phyloP scores from a whole-genome alignment of 2,329 filamentous ascomycete species.

The Macrophomina pseudophaseolina region DNA sequence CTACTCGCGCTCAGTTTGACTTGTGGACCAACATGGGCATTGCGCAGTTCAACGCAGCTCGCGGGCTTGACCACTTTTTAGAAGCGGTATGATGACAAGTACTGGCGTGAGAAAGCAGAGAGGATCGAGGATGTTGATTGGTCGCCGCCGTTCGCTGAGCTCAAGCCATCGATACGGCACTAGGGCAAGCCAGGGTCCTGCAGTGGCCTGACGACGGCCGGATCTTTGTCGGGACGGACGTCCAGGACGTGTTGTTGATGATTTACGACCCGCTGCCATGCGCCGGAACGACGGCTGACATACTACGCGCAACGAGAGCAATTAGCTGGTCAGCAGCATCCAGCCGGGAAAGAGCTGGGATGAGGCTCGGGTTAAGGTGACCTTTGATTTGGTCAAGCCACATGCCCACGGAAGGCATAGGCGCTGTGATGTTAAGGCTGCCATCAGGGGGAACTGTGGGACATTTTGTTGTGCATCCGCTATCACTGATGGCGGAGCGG shows the following conservation, averaged over 20 bases:
- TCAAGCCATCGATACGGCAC: background rate
- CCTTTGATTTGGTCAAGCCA: background rate
- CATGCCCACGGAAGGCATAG: background rate
- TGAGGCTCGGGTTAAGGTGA: background rate
- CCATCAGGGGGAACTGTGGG: background rate
- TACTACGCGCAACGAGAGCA: background rate
- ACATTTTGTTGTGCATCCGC: background rate
- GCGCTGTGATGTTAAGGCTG: background rate
- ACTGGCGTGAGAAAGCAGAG: background rate
- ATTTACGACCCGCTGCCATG: background rate
- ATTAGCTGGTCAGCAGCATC: background rate
- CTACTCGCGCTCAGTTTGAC: background rate
- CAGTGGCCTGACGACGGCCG: background rate
- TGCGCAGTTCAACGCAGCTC: background rate
- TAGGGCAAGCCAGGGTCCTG: background rate
- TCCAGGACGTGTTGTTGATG: background rate
- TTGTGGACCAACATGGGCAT: background rate
- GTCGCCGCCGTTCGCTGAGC: background rate
- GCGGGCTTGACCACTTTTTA: background rate
- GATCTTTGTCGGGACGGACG: background rate
- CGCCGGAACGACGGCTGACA: background rate
- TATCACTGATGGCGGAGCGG: background rate
- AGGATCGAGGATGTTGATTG: background rate
- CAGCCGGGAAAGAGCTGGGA: background rate
- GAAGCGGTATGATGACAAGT: background rate